These are phyloP conservation scores for Leccinum pseudoinsigne DNA, from an alignment of 1,284 basidiomycete species.

Conservation along the genomic window DNA sequence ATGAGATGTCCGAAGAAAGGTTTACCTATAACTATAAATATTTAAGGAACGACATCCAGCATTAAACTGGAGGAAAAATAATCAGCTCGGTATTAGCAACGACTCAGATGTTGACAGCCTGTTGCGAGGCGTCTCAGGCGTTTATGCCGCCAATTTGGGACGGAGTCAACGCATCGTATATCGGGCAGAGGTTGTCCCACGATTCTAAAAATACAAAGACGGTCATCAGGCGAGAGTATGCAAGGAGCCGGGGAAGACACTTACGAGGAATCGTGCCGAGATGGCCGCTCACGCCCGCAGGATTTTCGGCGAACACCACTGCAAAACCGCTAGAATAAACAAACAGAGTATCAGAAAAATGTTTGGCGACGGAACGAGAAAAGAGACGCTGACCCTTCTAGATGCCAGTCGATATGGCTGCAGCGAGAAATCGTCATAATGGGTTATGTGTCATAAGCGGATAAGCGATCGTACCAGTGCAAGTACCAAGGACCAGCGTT, in stretches of 20 bases:
- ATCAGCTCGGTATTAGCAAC: neutral
- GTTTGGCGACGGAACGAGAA: neutral
- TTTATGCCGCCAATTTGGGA: neutral
- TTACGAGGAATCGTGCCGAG: neutral
- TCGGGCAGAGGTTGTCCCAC: neutral
- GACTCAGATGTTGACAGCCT: neutral
- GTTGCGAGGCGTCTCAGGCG: neutral
- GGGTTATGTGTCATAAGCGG: neutral
- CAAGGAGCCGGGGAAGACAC: neutral
- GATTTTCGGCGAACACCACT: neutral
- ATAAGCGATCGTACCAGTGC: neutral
- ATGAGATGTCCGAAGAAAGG: neutral
- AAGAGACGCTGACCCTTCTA: neutral
- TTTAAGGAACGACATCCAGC: neutral
- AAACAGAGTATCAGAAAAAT: neutral
- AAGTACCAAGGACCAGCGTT: constrained; percentile 43
- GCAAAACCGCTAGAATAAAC: neutral
- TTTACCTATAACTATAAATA: neutral
- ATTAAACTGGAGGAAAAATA: neutral
- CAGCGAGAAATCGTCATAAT: neutral
- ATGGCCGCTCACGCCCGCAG: neutral
- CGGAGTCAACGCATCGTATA: neutral
- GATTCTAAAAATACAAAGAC: neutral
- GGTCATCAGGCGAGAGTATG: neutral
- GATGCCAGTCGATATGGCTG: neutral